Percentiles rank a stretch among this genome's conserved stretches.
phyloP scores from a whole-genome alignment of 345 rosid genomes.

The Punica granatum region DNA sequence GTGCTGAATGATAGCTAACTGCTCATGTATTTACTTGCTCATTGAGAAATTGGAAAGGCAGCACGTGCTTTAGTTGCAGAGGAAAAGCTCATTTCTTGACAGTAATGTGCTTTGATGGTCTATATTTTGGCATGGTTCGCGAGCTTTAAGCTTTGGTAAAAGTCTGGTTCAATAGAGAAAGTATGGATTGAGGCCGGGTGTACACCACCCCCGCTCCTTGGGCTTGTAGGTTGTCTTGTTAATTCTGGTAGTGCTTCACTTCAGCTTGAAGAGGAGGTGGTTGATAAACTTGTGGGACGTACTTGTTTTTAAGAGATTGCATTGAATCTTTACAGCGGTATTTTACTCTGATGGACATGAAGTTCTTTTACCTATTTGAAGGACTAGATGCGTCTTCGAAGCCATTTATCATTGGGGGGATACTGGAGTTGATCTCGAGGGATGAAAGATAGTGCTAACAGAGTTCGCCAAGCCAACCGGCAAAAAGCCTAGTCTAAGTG shows the following conservation, averaged over 20 bases:
- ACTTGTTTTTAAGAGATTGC: no score
- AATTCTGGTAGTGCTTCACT: no score
- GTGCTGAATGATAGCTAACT: not conserved
- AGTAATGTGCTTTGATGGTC: not conserved
- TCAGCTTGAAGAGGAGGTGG: no score
- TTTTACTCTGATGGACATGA: no score
- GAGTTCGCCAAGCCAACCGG: not conserved
- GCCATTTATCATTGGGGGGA: not conserved
- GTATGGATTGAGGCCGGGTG: no score
- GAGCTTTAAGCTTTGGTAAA: no score
- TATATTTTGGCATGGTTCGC: no score
- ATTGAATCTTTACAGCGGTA: no score
- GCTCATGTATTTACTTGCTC: not conserved
- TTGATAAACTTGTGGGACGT: no score
- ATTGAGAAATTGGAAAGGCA: not conserved
- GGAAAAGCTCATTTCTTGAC: not conserved
- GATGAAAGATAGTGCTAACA: not conserved
- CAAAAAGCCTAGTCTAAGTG: not conserved
- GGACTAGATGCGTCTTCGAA: not conserved
- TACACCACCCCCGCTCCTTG: no score
- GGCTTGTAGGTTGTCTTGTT: no score
- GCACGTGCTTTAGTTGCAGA: not conserved
- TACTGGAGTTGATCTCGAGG: not conserved
- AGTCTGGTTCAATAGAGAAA: no score
- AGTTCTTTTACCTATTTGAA: not conserved